Evolutionary conservation across 106 monocot species (phyloP).

Genomic region (Dendrobium nobile): DNA sequence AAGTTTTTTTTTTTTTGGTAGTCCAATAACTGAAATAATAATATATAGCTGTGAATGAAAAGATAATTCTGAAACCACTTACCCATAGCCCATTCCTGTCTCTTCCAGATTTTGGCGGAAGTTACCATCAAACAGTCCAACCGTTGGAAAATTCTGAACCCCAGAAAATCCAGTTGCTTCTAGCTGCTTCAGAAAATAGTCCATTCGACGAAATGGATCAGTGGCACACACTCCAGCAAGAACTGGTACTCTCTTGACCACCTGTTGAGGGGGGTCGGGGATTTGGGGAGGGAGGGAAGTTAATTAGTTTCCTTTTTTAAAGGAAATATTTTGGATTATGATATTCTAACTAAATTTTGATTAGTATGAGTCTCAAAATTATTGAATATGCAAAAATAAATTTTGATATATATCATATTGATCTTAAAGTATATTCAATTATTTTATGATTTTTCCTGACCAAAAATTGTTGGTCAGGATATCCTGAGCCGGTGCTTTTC

Average conservation of each 20-base stretch:
- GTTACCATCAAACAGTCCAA: constrained; percentile 93
- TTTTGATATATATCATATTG: too few relatives aligned
- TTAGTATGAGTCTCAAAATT: too few relatives aligned
- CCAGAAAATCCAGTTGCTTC: constrained; percentile 76
- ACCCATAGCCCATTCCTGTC: constrained; percentile 97
- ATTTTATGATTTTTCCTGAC: too few relatives aligned
- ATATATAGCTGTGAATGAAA: not conserved
- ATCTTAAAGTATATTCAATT: too few relatives aligned
- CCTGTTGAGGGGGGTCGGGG: constrained; percentile 18
- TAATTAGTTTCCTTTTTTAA: too few relatives aligned
- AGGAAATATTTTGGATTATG: too few relatives aligned
- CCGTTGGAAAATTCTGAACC: constrained; percentile 95
- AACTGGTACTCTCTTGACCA: constrained; percentile 84
- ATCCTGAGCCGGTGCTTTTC: too few relatives aligned
- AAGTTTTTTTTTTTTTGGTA: not conserved
- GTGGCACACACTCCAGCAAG: constrained; percentile 97
- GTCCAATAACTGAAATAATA: not conserved
- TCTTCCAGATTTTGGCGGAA: constrained; percentile 96
- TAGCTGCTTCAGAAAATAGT: constrained; percentile 66
- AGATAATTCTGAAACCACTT: constrained; percentile 2
- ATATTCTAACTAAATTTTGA: not conserved
- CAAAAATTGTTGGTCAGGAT: too few relatives aligned
- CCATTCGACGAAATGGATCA: constrained; percentile 92
- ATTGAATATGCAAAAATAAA: too few relatives aligned
- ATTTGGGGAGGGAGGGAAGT: not conserved